Evolutionary conservation across 148 eudicot genomes (phyloP).

Genomic region (Persicaria maculosa): DNA sequence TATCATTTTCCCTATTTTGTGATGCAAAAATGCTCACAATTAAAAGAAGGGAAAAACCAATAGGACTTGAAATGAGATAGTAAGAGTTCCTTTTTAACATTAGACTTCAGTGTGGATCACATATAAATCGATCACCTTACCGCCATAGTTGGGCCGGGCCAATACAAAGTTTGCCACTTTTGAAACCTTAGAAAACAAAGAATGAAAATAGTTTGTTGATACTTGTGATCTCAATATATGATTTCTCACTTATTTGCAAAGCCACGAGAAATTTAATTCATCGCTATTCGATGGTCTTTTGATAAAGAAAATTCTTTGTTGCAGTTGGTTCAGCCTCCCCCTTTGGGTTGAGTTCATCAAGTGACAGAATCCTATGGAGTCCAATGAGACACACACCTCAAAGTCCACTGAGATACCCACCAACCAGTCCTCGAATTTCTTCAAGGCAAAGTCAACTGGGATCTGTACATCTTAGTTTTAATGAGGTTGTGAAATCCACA

Average conservation of each 20-base stretch:
- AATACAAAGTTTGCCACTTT: neutral
- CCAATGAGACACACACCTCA: constrained; percentile 67
- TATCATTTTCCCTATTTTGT: neutral
- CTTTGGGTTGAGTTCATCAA: constrained; percentile 41
- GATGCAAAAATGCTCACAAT: neutral
- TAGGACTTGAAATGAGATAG: neutral
- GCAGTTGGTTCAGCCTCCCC: constrained; percentile 76
- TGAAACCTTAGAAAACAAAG: neutral
- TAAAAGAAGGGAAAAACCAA: neutral
- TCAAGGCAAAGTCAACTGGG: constrained; percentile 59
- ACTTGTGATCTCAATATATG: neutral
- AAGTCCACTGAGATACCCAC: constrained; percentile 67
- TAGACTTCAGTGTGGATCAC: neutral
- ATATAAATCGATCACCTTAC: neutral
- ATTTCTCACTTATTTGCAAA: neutral
- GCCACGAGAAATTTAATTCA: neutral
- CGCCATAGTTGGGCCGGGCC: neutral
- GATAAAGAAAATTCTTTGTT: constrained; percentile 6
- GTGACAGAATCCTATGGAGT: constrained; percentile 54
- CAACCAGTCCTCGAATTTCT: constrained; percentile 88
- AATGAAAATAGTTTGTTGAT: neutral
- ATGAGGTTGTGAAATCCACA: constrained; percentile 60
- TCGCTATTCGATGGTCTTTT: neutral
- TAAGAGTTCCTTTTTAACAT: neutral
- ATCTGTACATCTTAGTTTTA: constrained; percentile 62